Evolutionary conservation across 2,329 filamentous ascomycete species (phyloP).

Genomic region (Paracoccidioides lutzii): DNA sequence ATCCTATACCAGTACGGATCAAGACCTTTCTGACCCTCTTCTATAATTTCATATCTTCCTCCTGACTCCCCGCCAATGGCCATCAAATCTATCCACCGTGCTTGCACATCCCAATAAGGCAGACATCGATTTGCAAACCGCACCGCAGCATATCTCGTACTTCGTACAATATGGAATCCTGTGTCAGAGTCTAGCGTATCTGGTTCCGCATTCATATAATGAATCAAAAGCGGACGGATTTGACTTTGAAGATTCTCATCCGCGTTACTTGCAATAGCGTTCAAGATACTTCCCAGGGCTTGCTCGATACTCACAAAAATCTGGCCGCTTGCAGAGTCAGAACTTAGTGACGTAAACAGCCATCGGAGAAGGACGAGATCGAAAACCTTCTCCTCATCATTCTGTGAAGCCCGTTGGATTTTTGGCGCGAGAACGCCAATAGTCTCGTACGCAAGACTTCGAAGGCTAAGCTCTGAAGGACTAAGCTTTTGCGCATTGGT

Average conservation of each 20-base stretch:
- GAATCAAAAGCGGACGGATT: constrained; percentile 48
- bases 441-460: constrained; percentile 77
- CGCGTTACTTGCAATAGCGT: constrained; percentile 39
- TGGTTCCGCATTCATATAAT: constrained; percentile 47
- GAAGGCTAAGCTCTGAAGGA: constrained; percentile 51
- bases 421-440: constrained; percentile 61
- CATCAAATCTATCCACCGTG: constrained; percentile 77
- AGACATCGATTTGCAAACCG: constrained; percentile 86
- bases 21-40: constrained; percentile 80
- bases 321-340: constrained; percentile 60
- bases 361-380: constrained; percentile 50
- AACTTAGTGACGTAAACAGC: constrained; percentile 71
- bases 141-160: constrained; percentile 67
- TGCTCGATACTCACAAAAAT: constrained; percentile 83
- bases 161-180: constrained; percentile 44
- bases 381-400: constrained; percentile 26
- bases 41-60: constrained; percentile 69
- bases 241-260: constrained; percentile 27
- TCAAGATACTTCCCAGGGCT: constrained; percentile 65
- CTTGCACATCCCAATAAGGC: constrained; percentile 63
- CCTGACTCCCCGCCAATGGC: constrained; percentile 55
- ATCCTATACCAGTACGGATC: constrained; percentile 63
- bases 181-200: constrained; percentile 27
- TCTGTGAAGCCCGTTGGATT: constrained; percentile 25
- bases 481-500: constrained; percentile 41